Conservation (phyloP, 2,329 filamentous ascomycete genomes). For the Proliferodiscus dingleyae region DNA sequence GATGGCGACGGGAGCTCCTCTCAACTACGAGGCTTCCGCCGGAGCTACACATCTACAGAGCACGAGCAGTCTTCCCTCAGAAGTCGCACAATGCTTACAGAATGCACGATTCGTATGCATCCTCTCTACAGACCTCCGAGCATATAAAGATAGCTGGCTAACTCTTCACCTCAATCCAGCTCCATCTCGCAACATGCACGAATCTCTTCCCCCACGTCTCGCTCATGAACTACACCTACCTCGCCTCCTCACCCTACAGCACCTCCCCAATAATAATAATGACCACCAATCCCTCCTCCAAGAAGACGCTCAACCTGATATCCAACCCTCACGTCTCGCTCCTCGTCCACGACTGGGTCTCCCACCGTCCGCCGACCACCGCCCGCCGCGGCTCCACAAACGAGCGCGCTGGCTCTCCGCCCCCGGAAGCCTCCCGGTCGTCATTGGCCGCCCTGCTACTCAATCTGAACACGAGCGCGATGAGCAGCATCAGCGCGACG, state of each 20-base stretch:
- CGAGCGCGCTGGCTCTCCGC: conserved; percentile 45
- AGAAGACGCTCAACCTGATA: conserved; percentile 76
- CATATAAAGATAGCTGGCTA: conserved; percentile 7
- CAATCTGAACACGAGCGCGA: conserved; percentile 83
- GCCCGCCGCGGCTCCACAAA: conserved; percentile 55
- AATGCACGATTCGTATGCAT: conserved; percentile 84
- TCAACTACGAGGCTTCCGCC: conserved; percentile 71
- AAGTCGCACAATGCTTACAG: conserved; percentile 86
- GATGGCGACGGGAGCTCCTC: conserved; percentile 49
- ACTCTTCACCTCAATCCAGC: conserved; percentile 47
- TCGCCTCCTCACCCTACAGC: conserved; percentile 69
- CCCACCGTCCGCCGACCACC: conserved; percentile 78
- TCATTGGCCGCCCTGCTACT: conserved; percentile 78
- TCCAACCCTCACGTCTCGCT: conserved; percentile 84
- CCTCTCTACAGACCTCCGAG: conserved; percentile 5
- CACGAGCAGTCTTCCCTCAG: conserved; percentile 67
- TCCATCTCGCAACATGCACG: conserved; percentile 89
- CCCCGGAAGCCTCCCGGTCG: conserved; percentile 63
- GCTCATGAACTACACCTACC: conserved; percentile 98
- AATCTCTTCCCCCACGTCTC: conserved; percentile 84
- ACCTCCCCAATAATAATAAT: conserved; percentile 82
- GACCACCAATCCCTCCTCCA: conserved; percentile 78
- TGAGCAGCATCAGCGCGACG: conserved; percentile 85
- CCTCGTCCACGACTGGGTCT: conserved; percentile 98
- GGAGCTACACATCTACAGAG: conserved; percentile 62